A percentile compares a stretch with the other conserved stretches of the same genome.
These are phyloP conservation scores for Penicillium sp. DNA, from an alignment of 2,329 filamentous ascomycete species.

Conservation along the genomic window DNA sequence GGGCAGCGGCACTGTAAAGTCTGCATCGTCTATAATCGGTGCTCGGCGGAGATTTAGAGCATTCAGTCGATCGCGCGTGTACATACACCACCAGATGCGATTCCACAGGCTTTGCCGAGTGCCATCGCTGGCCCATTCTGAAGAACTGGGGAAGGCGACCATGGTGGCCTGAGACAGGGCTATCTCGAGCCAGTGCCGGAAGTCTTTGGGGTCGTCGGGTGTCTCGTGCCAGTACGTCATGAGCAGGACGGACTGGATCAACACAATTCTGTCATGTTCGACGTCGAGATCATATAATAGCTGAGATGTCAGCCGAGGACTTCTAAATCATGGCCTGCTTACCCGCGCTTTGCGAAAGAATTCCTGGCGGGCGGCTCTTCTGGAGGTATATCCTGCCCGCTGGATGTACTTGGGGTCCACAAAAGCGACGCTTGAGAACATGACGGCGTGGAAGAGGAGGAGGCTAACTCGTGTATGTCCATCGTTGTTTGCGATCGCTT, in stretches of 20 bases:
- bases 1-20: conserved; percentile 80
- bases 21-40: conserved; percentile 81
- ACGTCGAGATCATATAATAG: conserved; percentile 79
- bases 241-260: conserved; percentile 80
- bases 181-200: conserved; percentile 60
- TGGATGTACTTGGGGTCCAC: conserved; percentile 74
- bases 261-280: conserved; percentile 77
- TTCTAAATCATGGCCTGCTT: conserved; percentile 57
- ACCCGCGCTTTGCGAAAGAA: conserved; percentile 84
- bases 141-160: conserved; percentile 4
- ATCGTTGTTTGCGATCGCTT: conserved; percentile 62
- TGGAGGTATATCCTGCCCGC: conserved; percentile 71
- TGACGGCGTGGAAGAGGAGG: conserved; percentile 83
- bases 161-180: conserved; percentile 15
- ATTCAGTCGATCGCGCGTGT: conserved; percentile 86
- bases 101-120: conserved; percentile 67
- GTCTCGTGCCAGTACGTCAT: conserved; percentile 96
- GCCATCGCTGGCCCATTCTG: neutral
- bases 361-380: conserved; percentile 77
- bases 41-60: conserved; percentile 86
- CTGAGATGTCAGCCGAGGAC: conserved; percentile 60
- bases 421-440: conserved; percentile 84
- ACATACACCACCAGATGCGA: conserved; percentile 91
- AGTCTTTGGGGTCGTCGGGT: conserved; percentile 81
- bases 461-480: conserved; percentile 68